These are phyloP conservation scores for Zoysia japonica DNA, from an alignment of 176 grass and related monocot genomes.

Conservation along the genomic window DNA sequence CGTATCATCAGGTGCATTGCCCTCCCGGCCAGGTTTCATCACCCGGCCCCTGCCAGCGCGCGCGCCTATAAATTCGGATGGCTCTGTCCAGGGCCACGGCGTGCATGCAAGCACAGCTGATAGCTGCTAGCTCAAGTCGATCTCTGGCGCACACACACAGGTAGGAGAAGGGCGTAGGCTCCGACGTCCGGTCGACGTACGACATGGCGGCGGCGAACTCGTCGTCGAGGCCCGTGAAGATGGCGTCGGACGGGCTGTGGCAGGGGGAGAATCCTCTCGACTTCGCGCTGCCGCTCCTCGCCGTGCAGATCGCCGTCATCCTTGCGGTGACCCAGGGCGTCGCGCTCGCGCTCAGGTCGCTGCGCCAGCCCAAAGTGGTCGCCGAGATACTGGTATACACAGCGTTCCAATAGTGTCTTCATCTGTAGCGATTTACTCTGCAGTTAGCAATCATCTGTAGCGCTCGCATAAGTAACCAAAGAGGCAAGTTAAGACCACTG, in stretches of 20 bases:
- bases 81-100: not conserved
- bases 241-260: conserved; percentile 59
- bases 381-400: conserved; percentile 50
- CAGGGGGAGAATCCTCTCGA: conserved; percentile 59
- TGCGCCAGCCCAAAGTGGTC: conserved; percentile 55
- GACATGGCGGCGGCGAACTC: conserved; percentile 11
- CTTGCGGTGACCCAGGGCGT: conserved; percentile 41
- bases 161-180: not conserved
- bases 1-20: conserved; percentile 34
- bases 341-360: conserved; percentile 43
- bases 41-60: not conserved
- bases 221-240: conserved; percentile 25
- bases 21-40: conserved; percentile 37
- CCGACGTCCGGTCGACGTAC: not conserved
- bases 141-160: not conserved
- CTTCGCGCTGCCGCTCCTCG: conserved; percentile 48
- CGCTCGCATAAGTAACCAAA: too few relatives aligned
- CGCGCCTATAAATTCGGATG: conserved; percentile 39
- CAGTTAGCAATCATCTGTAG: too few relatives aligned
- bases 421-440: too few relatives aligned
- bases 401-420: too few relatives aligned
- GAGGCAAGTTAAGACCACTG: too few relatives aligned
- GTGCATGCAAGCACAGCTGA: not conserved
- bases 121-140: not conserved
- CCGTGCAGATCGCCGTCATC: conserved; percentile 47